Base-by-base conservation (phyloP, 768 basidiomycete species). In the Leccinum variicolor region DNA sequence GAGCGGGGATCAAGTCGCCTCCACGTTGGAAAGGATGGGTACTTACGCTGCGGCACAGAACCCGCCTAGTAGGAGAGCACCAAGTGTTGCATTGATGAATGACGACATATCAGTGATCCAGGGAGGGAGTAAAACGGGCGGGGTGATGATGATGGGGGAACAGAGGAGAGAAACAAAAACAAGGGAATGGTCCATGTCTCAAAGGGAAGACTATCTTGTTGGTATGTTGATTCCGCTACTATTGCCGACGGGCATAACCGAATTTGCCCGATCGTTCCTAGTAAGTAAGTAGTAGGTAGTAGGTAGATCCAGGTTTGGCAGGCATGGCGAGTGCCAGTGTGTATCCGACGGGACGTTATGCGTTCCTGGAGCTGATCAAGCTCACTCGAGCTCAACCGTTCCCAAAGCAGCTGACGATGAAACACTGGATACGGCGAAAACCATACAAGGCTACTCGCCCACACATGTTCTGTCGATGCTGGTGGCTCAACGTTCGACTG, bases 61-160 rank as follows among this genome's bases (percentile, higher is more conserved):
- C 49, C 68, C 70, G 26, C 70, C 70, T 3, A 73, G 48, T 3
- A 72, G 60, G 11, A 72, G 61, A n/a, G 70, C 70, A 9, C 70
- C 70, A 14, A 62, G 56, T 29, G 70, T 73, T 43, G 62, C 34
- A 33, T 52, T 57, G 28, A 71, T 31, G 29, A 25, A 8, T 28
- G 25, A 28, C 26, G 60, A 21, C 67, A 68, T 68, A 15, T 39
- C 19, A 17, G 23, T 8, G 21, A 7, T 15, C 19, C 8, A 17
- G 33, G 11, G 45, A n/a, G 28, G 39, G n/a, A 31, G 19, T 48
- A 23, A 5, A 21, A 14, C 14, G 3, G 48, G 46, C 2, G 36
- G 23, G 57, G 43, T 21, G 46, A 31, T 25, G 56, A 53, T 23
- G 28, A 51, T 9, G 52, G 8, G 17, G 19, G 31, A 26, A 33